Evolutionary conservation across 345 rosid genomes (phyloP), one percentile per base, ranked within the genome.

Genomic region (Cardamine resedifolia): DNA sequence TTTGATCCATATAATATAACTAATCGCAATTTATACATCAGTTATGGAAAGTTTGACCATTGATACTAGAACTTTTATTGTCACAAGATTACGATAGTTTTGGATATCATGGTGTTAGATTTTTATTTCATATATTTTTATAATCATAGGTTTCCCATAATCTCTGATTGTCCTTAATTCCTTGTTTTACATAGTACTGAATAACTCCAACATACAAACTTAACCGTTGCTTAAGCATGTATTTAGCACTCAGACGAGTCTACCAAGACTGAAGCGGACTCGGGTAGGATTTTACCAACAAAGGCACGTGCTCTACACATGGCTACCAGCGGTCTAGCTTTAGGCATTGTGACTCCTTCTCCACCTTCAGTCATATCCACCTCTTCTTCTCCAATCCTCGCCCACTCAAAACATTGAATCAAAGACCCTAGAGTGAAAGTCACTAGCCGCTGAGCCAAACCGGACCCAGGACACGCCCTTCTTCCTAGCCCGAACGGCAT

Each of bases 361-460:
- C 23, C 55, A 5, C 71, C 73, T 81, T 79, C 82, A 6, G 10
- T 60, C 86, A 84, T 79, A 30, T 86, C 83, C 3, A 81, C 66
- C 10, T 70, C 34, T 26, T 66, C 68, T 4, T 61, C 61, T 5
- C 80, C 69, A 26, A 82, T 10, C 41, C 79, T 79, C 30, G 79
- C 58, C 87, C 86, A 86, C 2, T 86, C 83, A 28, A 86, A 82
- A 68, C 86, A 79, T 12, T 86, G 90, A 26, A 84, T 81, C 73
- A 86, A 20, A 3, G 78, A 68, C 2, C 85, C 83, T 44, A 86
- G 44, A 20, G 84, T 56, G 48, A 71, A 60, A 30, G 59, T 72
- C n/a, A 81, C 11, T 36, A 84, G 66, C 7, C 82, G 77, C 2
- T 79, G 83, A 43, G 82, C 86, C 16, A 86, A 23, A 33, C 49